These are phyloP conservation scores for Pseudocercospora crystallina DNA, from an alignment of 2,329 filamentous ascomycete genomes.

Conservation along the genomic window DNA sequence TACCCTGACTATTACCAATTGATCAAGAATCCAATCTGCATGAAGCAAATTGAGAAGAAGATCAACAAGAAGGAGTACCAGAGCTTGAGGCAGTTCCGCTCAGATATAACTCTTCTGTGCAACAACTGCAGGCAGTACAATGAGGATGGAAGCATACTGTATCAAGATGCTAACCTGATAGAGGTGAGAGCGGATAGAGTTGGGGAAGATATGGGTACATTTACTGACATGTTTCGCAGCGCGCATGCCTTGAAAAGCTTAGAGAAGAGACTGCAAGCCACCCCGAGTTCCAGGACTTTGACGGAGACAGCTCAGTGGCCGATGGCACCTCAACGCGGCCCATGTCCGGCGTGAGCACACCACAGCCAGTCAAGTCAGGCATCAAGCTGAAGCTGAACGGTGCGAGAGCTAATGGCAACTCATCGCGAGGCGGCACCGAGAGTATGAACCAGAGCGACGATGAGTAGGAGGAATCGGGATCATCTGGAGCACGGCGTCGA, in stretches of 20 bases:
- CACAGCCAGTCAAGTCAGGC: conserved; percentile 51
- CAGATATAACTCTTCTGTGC: conserved; percentile 81
- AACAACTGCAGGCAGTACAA: conserved; percentile 94
- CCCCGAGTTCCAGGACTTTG: conserved; percentile 59
- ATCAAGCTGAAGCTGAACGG: conserved; percentile 68
- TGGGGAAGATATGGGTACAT: neutral
- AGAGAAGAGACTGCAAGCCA: conserved; percentile 55
- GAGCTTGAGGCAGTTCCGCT: conserved; percentile 73
- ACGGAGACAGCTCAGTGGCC: conserved; percentile 41
- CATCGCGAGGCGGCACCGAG: conserved; percentile 41
- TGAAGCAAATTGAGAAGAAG: conserved; percentile 91
- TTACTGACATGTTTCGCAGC: conserved; percentile 21
- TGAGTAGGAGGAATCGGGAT: conserved; percentile 39
- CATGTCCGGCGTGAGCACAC: conserved; percentile 61
- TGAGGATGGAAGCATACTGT: conserved; percentile 89
- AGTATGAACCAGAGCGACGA: conserved; percentile 55
- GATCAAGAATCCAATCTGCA: conserved; percentile 89
- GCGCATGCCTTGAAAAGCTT: conserved; percentile 52
- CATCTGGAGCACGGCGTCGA: neutral
- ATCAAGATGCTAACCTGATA: conserved; percentile 87
- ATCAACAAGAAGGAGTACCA: conserved; percentile 96
- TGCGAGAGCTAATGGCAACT: conserved; percentile 44
- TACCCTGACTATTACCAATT: conserved; percentile 95
- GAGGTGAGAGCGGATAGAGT: conserved; percentile 63
- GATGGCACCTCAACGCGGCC: conserved; percentile 53